Evolutionary conservation across 139 green algal genomes (phyloP), one percentile per base, ranked within the genome.

Genomic region (Micromonas commoda): DNA sequence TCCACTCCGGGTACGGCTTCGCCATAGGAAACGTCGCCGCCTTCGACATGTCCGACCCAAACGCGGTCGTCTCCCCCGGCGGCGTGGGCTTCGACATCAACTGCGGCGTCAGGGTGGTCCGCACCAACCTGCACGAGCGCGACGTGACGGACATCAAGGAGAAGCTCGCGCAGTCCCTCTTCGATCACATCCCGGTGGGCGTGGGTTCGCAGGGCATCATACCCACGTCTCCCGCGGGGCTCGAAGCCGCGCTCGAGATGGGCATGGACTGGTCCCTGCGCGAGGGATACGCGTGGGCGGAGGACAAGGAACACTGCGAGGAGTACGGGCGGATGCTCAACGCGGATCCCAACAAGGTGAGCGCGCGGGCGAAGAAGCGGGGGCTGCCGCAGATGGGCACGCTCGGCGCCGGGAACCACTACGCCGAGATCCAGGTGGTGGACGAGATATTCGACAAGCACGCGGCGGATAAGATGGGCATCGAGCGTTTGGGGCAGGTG

Each of bases 241-340:
- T 97, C 71, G 89, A 94, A 68, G 82, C 86, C 64, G 89, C 89
- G 0, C 82, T 97, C 72, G 91, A 93, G 85, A 90, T 93, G 85
- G 92, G 92, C 16, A 96, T 97, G 90, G 92, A 96, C 84, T 96
- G 88, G 88, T 86, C 76, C 35, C 65, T 93, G 34, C 77, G 82
- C 28, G 83, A 92, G 81, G 89, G 87, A 1, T 94, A 96, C 83
- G 80, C 87, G 0, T 96, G 91, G 91, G 88, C 85, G 13, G 91
- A 96, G 85, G 92, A 96, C 86, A 95, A 95, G 81, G 90, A 95
- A 82, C 91, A 95, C 82, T 94, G 89, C 79, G 91, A 97, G 82
- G 92, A 97, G 87, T 90, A 94, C 73, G 92, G 92, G 6, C 84
- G 91, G 20, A 94, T 97, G 90, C 82, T 96, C 29, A 87, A 78